Evolutionary conservation across 2,329 filamentous ascomycete genomes (phyloP), one percentile per base, ranked within the genome.

Genomic region (Verticillium isaacii): DNA sequence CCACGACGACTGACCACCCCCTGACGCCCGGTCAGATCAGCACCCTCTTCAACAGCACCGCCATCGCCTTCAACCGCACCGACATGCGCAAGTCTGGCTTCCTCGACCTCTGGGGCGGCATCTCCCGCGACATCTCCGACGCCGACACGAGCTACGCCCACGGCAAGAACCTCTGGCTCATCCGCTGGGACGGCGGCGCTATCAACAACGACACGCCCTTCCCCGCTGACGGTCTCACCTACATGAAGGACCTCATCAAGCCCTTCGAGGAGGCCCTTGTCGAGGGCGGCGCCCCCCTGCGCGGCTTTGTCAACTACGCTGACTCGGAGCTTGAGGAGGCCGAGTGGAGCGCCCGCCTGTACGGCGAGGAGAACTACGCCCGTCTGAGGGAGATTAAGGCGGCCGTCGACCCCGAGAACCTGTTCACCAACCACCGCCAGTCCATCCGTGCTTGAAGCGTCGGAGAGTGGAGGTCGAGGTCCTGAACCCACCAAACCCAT

Each of bases 221-320:
- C 67, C 79, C 80, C 12, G 71, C 79, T 56, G 79, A 81, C 67
- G 77, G 78, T 59, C 74, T 77, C 0, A 73, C 73, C 3, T 82
- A 82, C 67, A 76, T 75, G 34, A 77, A 80, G 37, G 75, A 82
- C 64, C 70, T 86, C 19, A 36, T 61, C 19, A 66, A 68, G 58
- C 64, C 64, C 56, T 65, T 65, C 29, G 64, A 64, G 61, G 57
- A 64, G 14, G 63, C 64, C 34, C 61, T 65, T 7, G 57, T 59
- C 6, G 60, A 52, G 41, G 61, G 45, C 17, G 64, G 64, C 39
- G n/a, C 23, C 5, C 34, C 60, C 14, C 62, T 65, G 34, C 59
- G 64, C 12, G 61, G 62, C 32, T 65, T 64, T 45, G 62, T 64
- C 60, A 64, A 65, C 60, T 65, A 65, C 57, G 62, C 59, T 29